Evolutionary conservation across 768 basidiomycete genomes (phyloP).

Genomic region (Psilocybe tampanensis): DNA sequence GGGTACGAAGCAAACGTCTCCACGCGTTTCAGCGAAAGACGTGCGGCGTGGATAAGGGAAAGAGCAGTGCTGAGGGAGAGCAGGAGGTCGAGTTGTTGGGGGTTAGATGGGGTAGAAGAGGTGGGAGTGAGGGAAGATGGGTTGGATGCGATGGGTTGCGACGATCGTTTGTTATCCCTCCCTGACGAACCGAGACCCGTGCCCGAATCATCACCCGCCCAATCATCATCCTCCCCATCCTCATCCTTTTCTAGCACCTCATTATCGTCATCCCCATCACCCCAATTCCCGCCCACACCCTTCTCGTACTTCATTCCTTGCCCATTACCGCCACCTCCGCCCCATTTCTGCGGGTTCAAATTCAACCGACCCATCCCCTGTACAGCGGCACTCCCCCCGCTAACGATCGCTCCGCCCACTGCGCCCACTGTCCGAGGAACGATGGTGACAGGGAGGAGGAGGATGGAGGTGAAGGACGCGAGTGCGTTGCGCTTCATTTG

Average conservation of each 20-base stretch:
- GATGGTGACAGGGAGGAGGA: slow-evolving; percentile 93
- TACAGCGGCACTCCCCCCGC: slow-evolving; percentile 76
- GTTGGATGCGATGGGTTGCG: background rate
- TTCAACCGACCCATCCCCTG: slow-evolving; percentile 90
- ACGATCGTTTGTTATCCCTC: too few relatives aligned
- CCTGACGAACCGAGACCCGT: too few relatives aligned
- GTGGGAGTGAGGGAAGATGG: background rate
- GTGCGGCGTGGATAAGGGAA: slow-evolving; percentile 90
- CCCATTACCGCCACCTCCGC: slow-evolving; percentile 26
- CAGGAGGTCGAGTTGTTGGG: slow-evolving; percentile 74
- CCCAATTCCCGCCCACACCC: slow-evolving; percentile 31
- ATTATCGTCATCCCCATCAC: slow-evolving; percentile 40
- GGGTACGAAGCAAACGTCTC: slow-evolving; percentile 91
- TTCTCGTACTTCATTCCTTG: background rate
- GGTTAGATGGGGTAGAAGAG: background rate
- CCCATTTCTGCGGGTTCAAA: slow-evolving; percentile 88
- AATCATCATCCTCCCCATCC: slow-evolving; percentile 36
- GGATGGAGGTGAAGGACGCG: slow-evolving; percentile 86
- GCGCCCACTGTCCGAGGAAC: slow-evolving; percentile 82
- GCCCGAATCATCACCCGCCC: background rate
- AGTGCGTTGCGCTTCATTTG: slow-evolving; percentile 91
- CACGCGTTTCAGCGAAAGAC: slow-evolving; percentile 88
- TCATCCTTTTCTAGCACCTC: slow-evolving; percentile 47
- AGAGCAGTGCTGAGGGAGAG: slow-evolving; percentile 91
- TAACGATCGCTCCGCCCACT: slow-evolving; percentile 67